Base-by-base conservation (phyloP, 106 monocot genomes). In the Dioscorea dumetorum region DNA sequence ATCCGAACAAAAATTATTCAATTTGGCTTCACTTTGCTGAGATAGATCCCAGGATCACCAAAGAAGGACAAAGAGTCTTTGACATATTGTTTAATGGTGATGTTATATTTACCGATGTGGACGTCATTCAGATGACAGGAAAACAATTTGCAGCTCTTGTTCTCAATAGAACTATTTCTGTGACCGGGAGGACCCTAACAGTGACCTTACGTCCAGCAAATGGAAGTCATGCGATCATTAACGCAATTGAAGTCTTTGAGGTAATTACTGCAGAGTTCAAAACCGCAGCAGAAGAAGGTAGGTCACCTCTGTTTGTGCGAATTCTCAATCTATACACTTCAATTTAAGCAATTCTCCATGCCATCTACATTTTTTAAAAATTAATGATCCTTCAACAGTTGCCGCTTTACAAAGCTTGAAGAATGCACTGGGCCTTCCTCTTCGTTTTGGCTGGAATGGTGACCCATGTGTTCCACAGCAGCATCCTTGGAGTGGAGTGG, bases 381-480 rank as follows among this genome's bases (percentile, higher is more conserved):
- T 51, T 35, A 73, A 49, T 48, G 53, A 12, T 23, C 51, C 9
- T 72, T 68, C 12, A 51, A 63, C 68, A 99, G 99, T 99, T 71
- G 62, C 54, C 8, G 82, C 83, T 70, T 72, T 99, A 72, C 89
- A 84, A 79, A 72, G 5, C 72, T 61, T 99, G 73, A 99, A 93
- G 78, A 66, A 34, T 50, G 75, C 84, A 32, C 60, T 99, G 66
- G 83, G 90, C 48, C 83, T 99, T 72, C 99, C 99, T 12, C 87
- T 81, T 68, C 99, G 99, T 41, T 79, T 99, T 74, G 93, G 99
- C 35, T 99, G 99, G 93, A 99, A 99, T 74, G 93, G 99, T 32
- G 99, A 99, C 74, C 99, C 99, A 61, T 99, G 99, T 80, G 99
- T 90, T 79, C 99, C 99, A 0, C 99, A 90, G 50, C 87, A 93